These are phyloP conservation scores for Mucuna pruriens DNA, from an alignment of 306 rosid genomes.

Conservation along the genomic window DNA sequence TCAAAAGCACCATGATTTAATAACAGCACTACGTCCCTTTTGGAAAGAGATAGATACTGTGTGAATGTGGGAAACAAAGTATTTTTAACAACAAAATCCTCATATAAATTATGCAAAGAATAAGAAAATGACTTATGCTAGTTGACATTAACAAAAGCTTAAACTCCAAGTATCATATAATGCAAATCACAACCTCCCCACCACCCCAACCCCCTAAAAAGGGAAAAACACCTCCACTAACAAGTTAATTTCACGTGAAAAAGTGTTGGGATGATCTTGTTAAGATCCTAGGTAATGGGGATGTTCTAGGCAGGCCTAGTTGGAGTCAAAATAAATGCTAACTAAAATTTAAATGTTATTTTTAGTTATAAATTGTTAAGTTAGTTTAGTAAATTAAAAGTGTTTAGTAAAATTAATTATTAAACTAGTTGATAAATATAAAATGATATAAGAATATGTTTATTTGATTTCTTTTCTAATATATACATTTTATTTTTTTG, in stretches of 20 bases:
- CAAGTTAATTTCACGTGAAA: background rate
- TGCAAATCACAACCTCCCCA: constrained; percentile 13
- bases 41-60: constrained; percentile 12
- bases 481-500: background rate
- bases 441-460: background rate
- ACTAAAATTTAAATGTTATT: background rate
- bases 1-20: constrained; percentile 38
- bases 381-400: background rate
- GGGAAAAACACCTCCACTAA: background rate
- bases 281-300: background rate
- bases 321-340: background rate
- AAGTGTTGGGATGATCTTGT: background rate
- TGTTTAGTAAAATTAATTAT: background rate
- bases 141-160: background rate
- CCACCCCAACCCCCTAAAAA: background rate
- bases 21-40: constrained; percentile 20
- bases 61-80: constrained; percentile 31
- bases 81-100: constrained; percentile 25
- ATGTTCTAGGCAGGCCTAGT: background rate
- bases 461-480: background rate
- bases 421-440: background rate
- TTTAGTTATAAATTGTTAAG: no score
- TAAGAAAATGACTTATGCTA: background rate
- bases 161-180: constrained; percentile 7
- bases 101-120: constrained; percentile 16